phyloP scores from a whole-genome alignment of 164 flowering plant species.

The Berberis vulgaris region DNA sequence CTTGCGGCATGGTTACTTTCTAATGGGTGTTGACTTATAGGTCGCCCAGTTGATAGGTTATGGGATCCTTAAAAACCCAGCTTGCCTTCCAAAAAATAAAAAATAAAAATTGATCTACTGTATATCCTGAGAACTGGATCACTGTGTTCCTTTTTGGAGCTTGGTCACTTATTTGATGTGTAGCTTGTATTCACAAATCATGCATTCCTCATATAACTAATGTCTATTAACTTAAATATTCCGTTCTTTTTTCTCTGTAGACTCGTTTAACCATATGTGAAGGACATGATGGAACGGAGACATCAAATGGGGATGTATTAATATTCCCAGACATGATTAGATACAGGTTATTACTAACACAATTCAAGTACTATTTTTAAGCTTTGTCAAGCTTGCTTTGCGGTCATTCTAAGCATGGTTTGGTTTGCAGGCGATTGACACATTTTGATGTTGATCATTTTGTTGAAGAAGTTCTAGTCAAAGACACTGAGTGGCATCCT shows the following conservation, averaged over 20 bases:
- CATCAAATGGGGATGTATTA: constrained; percentile 92
- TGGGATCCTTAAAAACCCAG: too few species aligned
- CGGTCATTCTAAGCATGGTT: constrained; percentile 7
- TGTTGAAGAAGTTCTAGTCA: constrained; percentile 93
- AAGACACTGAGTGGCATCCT: constrained; percentile 79
- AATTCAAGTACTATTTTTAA: background rate
- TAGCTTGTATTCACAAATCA: background rate
- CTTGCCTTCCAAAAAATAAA: too few species aligned
- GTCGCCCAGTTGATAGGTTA: too few species aligned
- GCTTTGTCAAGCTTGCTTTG: background rate
- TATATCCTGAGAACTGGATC: too few species aligned
- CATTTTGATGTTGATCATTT: constrained; percentile 94
- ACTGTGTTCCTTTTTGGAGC: background rate
- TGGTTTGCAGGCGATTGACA: constrained; percentile 74
- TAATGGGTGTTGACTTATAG: too few species aligned
- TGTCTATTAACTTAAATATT: background rate
- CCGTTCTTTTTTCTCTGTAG: constrained; percentile 21
- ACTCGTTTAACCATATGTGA: constrained; percentile 91
- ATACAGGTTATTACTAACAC: constrained; percentile 58
- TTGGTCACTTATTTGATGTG: background rate
- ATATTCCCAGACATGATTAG: constrained; percentile 97
- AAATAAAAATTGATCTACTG: too few species aligned
- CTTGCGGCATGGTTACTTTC: too few species aligned
- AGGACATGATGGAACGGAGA: constrained; percentile 93
- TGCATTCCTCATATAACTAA: background rate